Percentiles rank a stretch among this genome's conserved stretches.
Evolutionary conservation across 306 rosid species (phyloP).

Genomic region (Comarum palustre): DNA sequence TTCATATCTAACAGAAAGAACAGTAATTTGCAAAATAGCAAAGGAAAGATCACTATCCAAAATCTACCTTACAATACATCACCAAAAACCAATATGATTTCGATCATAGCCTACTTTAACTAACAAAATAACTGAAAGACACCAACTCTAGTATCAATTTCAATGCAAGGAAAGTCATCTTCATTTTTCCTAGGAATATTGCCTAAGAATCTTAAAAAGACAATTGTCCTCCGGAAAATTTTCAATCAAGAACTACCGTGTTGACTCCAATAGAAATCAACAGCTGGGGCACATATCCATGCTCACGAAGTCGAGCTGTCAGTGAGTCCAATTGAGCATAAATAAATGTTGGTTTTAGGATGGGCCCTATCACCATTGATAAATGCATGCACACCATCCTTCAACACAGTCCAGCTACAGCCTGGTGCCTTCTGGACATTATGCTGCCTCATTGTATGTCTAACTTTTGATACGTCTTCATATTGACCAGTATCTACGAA

Average conservation of each 20-base stretch:
- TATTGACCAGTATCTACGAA: slow-evolving; percentile 63
- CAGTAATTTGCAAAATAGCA: not conserved
- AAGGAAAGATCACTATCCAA: not conserved
- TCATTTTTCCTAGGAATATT: not conserved
- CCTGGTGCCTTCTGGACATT: slow-evolving; percentile 77
- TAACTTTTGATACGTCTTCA: slow-evolving; percentile 64
- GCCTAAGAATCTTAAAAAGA: not conserved
- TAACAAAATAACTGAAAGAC: not conserved
- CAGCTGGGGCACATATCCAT: slow-evolving; percentile 41
- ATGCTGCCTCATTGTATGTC: slow-evolving; percentile 65
- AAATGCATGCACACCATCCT: slow-evolving; percentile 60
- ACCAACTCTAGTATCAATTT: not conserved
- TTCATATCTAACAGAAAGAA: not conserved
- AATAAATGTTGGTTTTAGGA: slow-evolving; percentile 50
- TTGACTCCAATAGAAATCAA: slow-evolving; percentile 20
- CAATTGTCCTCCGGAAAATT: not conserved
- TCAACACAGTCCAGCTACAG: slow-evolving; percentile 87
- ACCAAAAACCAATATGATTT: not conserved
- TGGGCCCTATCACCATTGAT: slow-evolving; percentile 61
- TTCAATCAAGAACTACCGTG: not conserved
- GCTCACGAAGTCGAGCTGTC: slow-evolving; percentile 57
- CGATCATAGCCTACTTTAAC: not conserved
- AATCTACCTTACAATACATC: not conserved
- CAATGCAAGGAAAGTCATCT: not conserved
- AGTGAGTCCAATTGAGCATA: slow-evolving; percentile 61